Percentiles rank a stretch among this genome's conserved stretches.
Evolutionary conservation across 345 rosid species (phyloP).

Genomic region (Streptanthus diversifolius): DNA sequence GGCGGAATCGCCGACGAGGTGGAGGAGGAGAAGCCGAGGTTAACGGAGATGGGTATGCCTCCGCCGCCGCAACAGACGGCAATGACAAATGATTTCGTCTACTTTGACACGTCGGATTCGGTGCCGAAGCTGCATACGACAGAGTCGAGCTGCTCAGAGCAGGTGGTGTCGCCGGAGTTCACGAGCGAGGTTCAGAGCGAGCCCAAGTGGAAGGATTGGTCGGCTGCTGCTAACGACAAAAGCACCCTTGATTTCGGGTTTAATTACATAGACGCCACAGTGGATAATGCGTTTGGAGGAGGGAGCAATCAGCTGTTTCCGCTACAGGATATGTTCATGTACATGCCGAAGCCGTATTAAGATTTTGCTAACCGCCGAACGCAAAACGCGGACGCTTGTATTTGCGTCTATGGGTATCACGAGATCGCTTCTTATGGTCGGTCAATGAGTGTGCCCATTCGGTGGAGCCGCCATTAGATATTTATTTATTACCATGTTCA

Average conservation of each 20-base stretch:
- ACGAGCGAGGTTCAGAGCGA: constrained; percentile 93
- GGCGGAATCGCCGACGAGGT: constrained; percentile 13
- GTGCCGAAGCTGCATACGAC: constrained; percentile 78
- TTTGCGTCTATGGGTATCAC: constrained; percentile 28
- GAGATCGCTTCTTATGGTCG: constrained; percentile 27
- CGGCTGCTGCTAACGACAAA: background rate
- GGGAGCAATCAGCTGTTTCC: constrained; percentile 38
- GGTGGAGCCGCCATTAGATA: constrained; percentile 17
- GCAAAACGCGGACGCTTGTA: background rate
- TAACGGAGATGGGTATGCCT: constrained; percentile 25
- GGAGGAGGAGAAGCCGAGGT: constrained; percentile 26
- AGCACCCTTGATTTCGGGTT: constrained; percentile 41
- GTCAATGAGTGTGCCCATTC: constrained; percentile 36
- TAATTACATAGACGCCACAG: constrained; percentile 50
- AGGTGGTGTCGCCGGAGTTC: constrained; percentile 88
- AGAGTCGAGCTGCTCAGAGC: constrained; percentile 97
- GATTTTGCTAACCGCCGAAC: background rate
- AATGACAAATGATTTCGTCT: constrained; percentile 28
- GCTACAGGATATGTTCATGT: constrained; percentile 80
- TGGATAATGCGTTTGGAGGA: constrained; percentile 38
- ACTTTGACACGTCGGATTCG: constrained; percentile 79
- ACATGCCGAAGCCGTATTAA: constrained; percentile 41
- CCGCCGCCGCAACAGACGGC: constrained; percentile 20
- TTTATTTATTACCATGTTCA: background rate
- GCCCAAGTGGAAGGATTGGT: constrained; percentile 63